Conservation (phyloP, 148 eudicot genomes). For the Talinum fruticosum region DNA sequence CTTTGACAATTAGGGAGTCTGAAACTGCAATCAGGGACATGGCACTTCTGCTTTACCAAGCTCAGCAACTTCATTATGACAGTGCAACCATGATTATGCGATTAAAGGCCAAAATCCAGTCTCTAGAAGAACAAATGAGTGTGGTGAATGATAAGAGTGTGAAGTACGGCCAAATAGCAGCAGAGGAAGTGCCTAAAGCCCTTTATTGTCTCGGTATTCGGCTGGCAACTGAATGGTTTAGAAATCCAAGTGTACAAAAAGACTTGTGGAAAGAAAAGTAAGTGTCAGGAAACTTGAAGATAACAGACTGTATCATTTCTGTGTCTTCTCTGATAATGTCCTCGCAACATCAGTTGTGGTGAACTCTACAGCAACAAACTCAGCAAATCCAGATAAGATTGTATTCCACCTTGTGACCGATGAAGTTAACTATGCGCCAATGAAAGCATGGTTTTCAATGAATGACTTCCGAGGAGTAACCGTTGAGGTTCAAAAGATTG, state of each 20-base stretch:
- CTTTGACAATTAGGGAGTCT: slow-evolving; percentile 62
- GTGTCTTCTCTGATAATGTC: slow-evolving; percentile 80
- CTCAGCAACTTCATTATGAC: slow-evolving; percentile 76
- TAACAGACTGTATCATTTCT: slow-evolving; percentile 60
- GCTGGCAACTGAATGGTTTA: slow-evolving; percentile 75
- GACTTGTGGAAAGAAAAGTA: slow-evolving; percentile 35
- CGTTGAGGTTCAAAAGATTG: slow-evolving; percentile 71
- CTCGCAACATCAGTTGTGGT: slow-evolving; percentile 87
- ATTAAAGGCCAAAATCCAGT: slow-evolving; percentile 78
- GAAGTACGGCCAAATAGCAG: slow-evolving; percentile 81
- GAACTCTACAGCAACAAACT: slow-evolving; percentile 70
- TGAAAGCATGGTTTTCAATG: slow-evolving; percentile 84
- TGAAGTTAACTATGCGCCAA: slow-evolving; percentile 79
- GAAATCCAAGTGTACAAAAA: slow-evolving; percentile 39
- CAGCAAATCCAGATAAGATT: slow-evolving; percentile 50
- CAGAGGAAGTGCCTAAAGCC: slow-evolving; percentile 89
- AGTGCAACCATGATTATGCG: slow-evolving; percentile 87
- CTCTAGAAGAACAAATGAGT: slow-evolving; percentile 77
- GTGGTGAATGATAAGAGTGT: slow-evolving; percentile 64
- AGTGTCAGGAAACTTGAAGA: slow-evolving; percentile 48
- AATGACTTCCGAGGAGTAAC: slow-evolving; percentile 68
- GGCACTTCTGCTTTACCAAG: slow-evolving; percentile 80
- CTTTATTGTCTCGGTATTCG: slow-evolving; percentile 80
- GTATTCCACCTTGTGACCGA: slow-evolving; percentile 84
- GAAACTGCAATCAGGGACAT: slow-evolving; percentile 69